A percentile compares a stretch with the other conserved stretches of the same genome.
Evolutionary conservation across 2,329 filamentous ascomycete species (phyloP).

Genomic region (Pestalotiopsis sp.): DNA sequence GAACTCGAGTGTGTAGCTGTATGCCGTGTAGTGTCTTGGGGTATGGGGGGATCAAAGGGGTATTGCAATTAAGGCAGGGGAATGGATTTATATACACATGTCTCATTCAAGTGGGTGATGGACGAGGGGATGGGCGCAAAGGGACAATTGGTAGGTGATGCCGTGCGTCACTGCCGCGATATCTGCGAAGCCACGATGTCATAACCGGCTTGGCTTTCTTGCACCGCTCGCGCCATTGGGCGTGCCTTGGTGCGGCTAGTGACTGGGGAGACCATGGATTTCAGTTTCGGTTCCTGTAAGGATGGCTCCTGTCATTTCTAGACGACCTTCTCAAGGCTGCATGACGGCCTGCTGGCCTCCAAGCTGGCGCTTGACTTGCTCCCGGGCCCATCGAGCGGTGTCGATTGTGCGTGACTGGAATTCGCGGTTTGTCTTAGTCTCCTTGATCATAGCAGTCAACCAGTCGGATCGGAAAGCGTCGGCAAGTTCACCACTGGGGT

Average conservation of each 20-base stretch:
- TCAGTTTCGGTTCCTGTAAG: background rate
- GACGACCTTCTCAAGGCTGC: conserved; percentile 43
- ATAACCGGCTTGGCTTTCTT: conserved; percentile 23
- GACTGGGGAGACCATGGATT: background rate
- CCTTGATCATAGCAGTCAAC: conserved; percentile 87
- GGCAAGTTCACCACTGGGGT: conserved; percentile 85
- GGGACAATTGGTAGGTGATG: background rate
- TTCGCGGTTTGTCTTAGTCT: conserved; percentile 87
- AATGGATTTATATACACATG: conserved; percentile 35
- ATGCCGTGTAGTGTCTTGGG: conserved; percentile 25
- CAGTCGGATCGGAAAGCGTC: conserved; percentile 89
- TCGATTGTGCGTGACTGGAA: conserved; percentile 85
- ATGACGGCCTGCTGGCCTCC: conserved; percentile 56
- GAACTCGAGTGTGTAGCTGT: conserved; percentile 22
- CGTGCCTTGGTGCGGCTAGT: conserved; percentile 22
- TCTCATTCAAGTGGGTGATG: conserved; percentile 23
- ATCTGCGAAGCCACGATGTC: conserved; percentile 25
- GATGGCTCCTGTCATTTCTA: background rate
- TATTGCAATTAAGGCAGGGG: conserved; percentile 32
- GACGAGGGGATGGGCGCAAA: conserved; percentile 9
- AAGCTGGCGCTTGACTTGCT: conserved; percentile 93
- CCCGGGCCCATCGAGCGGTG: conserved; percentile 94
- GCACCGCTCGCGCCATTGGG: conserved; percentile 24
- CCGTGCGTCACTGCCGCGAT: conserved; percentile 25
- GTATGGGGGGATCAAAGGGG: conserved; percentile 23